Conservation (phyloP, 148 eudicot genomes). For the Silene conica region DNA sequence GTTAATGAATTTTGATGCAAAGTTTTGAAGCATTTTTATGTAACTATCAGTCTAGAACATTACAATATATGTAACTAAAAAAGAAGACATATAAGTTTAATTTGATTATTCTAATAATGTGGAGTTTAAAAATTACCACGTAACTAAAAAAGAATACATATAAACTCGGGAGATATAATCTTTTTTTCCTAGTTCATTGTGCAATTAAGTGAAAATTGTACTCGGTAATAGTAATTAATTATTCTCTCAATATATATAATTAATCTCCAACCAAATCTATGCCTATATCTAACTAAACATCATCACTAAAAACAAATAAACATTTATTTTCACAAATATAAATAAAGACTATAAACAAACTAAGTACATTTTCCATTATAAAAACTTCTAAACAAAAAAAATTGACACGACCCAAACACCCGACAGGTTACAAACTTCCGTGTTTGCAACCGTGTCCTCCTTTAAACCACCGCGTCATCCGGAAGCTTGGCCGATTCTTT, state of each 20-base stretch:
- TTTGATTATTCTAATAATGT: too few relatives aligned
- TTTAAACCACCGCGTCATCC: conserved; percentile 13
- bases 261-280: conserved; percentile 5
- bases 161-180: too few relatives aligned
- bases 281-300: conserved; percentile 22
- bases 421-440: background rate
- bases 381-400: background rate
- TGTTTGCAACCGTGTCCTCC: background rate
- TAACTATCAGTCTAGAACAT: too few relatives aligned
- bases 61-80: too few relatives aligned
- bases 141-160: too few relatives aligned
- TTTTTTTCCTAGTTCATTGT: too few relatives aligned
- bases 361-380: conserved; percentile 12
- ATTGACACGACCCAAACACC: background rate
- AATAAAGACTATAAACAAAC: conserved; percentile 19
- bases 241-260: background rate
- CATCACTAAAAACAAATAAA: conserved; percentile 18
- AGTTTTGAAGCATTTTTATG: too few relatives aligned
- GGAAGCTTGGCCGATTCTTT: background rate
- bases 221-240: too few relatives aligned
- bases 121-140: too few relatives aligned
- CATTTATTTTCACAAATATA: conserved; percentile 18
- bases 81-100: too few relatives aligned
- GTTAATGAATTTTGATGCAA: too few relatives aligned
- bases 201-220: too few relatives aligned